Evolutionary conservation across 2,329 filamentous ascomycete genomes (phyloP), one percentile per base, ranked within the genome.

Genomic region (Aspergillus eucalypticola): DNA sequence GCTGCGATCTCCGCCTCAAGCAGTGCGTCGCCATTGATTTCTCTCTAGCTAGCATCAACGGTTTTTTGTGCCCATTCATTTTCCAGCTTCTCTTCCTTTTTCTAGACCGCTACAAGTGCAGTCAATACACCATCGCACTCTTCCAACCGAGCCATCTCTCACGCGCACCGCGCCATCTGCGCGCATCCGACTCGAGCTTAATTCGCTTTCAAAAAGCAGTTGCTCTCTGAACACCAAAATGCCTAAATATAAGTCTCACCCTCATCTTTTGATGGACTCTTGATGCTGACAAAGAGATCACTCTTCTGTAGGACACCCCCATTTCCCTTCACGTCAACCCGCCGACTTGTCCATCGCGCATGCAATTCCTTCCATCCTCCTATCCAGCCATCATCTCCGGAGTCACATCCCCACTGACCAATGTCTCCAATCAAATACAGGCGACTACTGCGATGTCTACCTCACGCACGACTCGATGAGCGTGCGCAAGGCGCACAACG

Each of bases 381-480:
- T 27, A 32, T 41, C 25, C 32, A 41, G 44, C 49, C 17, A 55
- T n/a, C 29, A 56, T 29, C 23, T 52, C 21, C 52, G 5, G 46
- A 35, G 42, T 23, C 46, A 54, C 35, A 41, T 53, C 41, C 48
- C 52, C 25, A 59, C 32, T 58, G 41, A 56, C 61, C 58, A 21
- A 58, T 56, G 8, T 58, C 62, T 58, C 49, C 5, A 13, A 15
- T 13, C 11, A 50, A 46, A 1, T 13, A 52, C 41, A 84, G 79
- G 93, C 84, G 95, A 99, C 79, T 99, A 99, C 81, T 99, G 95
- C 86, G 95, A 99, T 90, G 95, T 99, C 78, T 99, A 99, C 85
- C 90, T 99, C 71, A 99, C 95, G 68, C 95, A 99, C 85, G 95
- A 99, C 84, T 96, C 92, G 49, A 98, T 98, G 94, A 96, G 92